Evolutionary conservation across 208 protist species (phyloP), one percentile per base, ranked within the genome.

Genomic region (Leishmania aethiopica): DNA sequence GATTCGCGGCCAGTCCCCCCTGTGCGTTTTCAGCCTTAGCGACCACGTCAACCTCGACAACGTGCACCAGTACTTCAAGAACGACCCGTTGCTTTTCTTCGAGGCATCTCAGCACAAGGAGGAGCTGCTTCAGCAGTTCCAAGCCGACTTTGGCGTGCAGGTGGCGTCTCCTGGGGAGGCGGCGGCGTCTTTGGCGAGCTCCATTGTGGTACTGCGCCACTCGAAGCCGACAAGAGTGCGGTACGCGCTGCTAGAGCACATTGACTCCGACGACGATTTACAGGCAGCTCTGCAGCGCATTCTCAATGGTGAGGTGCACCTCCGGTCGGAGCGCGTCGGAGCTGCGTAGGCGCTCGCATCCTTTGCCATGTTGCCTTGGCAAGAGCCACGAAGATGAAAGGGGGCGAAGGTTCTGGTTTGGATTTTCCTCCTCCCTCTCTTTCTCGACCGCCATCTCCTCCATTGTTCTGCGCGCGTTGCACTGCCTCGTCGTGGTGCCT

Each of bases 41-140:
- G 70, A 78, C 15, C 75, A n/a, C 10, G 83, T 91, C 32, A 19
- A 78, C n/a, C 79, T 95, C 37, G 72, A 85, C 15, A 22, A 53
- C 7, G 80, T 94, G 25, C 80, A 92, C 71, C 45, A 47, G 45
- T 59, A 55, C 47, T 95, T 93, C 70, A 47, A 78, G 32, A 83
- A 89, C 76, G 92, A 96, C 64, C 89, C 93, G 28, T 59, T 96
- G n/a, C 35, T 95, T 45, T 95, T 96, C 82, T 89, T 96, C 37
- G 86, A 96, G 77, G 89, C 82, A 1, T 42, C 79, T n/a, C 32
- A 66, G 69, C 77, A 82, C 49, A 73, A 73, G 1, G 53, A 35
- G 1, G 78, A 75, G 72, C 17, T 79, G 11, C 37, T 83, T 19
- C 69, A 83, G 19, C 42, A 71, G 79, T 35, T 86, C 35, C 35